Percentiles rank a stretch among this genome's conserved stretches.
These are phyloP conservation scores for Botrytis hyacinthi DNA, from an alignment of 2,329 filamentous ascomycete genomes.

Conservation along the genomic window DNA sequence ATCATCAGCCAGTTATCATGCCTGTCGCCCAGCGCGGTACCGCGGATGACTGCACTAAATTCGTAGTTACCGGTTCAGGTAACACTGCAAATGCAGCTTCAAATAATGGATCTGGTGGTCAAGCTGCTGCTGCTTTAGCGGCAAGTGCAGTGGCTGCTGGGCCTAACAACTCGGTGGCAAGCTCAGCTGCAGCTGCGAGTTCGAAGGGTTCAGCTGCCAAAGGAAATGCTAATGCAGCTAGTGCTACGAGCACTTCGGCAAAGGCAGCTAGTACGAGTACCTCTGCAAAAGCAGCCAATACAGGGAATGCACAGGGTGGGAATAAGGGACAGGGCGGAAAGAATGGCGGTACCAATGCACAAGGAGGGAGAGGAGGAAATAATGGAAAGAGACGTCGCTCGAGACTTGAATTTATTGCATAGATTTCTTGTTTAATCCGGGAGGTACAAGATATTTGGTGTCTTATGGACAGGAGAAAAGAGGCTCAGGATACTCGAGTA, in stretches of 20 bases:
- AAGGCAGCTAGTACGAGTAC: not conserved
- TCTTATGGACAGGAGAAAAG: not conserved
- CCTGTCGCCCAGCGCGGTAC: constrained; percentile 47
- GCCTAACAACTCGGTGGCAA: not conserved
- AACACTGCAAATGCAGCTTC: constrained; percentile 27
- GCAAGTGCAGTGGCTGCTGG: constrained; percentile 38
- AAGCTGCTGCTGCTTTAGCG: constrained; percentile 25
- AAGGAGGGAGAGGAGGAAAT: constrained; percentile 9
- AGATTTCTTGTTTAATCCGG: not conserved
- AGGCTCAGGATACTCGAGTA: not conserved
- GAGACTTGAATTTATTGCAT: constrained; percentile 15
- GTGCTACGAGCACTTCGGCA: constrained; percentile 1
- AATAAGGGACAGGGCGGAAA: not conserved
- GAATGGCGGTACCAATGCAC: not conserved
- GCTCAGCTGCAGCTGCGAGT: constrained; percentile 21
- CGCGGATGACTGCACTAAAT: constrained; percentile 47
- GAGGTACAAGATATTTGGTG: not conserved
- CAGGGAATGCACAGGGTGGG: not conserved
- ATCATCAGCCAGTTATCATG: constrained; percentile 47
- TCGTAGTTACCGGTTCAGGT: constrained; percentile 39
- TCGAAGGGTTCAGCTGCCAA: constrained; percentile 38
- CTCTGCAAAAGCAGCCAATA: not conserved
- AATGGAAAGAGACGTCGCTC: constrained; percentile 13
- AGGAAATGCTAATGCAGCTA: constrained; percentile 23
- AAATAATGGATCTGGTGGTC: constrained; percentile 26